Base-by-base conservation (phyloP, 305 asterid species). In the Solanum hybrid region DNA sequence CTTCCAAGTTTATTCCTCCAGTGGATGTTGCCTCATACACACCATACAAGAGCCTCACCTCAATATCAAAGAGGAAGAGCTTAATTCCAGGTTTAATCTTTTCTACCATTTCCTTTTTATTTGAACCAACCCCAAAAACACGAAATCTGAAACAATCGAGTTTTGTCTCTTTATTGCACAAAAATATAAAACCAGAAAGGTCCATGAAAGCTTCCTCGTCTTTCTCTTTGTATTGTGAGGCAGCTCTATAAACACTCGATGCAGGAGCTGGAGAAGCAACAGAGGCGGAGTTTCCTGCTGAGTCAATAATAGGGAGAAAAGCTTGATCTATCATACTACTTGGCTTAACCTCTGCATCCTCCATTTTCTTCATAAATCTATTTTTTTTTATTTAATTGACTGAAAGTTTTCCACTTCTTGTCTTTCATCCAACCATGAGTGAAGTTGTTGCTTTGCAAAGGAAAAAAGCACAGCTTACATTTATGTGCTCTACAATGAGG, bases 61-160 rank as follows among this genome's bases (percentile, higher is more conserved):
- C 94, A 89, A 93, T 93, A 91, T 96, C 98, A 89, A 87, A 96
- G 93, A 96, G 91, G 91, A 96, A 96, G 37, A 96, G 95, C 94
- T 94, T 96, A 0, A 93, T 31, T 10, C 97, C 97, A 61, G 94
- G 94, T 92, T 93, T 94, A 90, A 96, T 94, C 93, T 90, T 90
- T 93, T 93, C 95, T 65, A 93, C 96, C 86, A 91, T 92, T 82
- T 92, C 92, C 93, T 90, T 91, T 90, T 89, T 87, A 15, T 95
- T 93, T n/a, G n/a, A n/a, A n/a, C 97, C 98, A 93, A 96, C 95
- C 81, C 99, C 99, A 89, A 96, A 95, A 89, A 96, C 97, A 81
- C 97, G 96, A 92, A 93, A 94, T 82, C 78, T 94, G 93, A 90
- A 96, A 90, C 99, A 96, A 87, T 96, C 94, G 24, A 91, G 89